These are phyloP conservation scores for Lachancea mirantina DNA, from an alignment of 805 yeast genomes.

Conservation along the genomic window DNA sequence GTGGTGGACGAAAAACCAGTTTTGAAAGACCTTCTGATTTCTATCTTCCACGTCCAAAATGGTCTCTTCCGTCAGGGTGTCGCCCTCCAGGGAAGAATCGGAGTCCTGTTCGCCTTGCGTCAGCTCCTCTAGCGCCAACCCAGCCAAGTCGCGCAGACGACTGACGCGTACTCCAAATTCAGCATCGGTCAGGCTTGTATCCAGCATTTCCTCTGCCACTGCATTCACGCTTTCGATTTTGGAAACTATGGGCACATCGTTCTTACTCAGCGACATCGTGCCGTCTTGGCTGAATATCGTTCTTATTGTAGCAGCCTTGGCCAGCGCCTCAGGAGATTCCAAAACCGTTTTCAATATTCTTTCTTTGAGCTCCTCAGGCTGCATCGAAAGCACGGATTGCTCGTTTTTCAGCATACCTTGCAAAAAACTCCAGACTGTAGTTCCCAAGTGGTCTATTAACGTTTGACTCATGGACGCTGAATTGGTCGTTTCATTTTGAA, in stretches of 20 bases:
- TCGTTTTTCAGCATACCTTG: slow-evolving; percentile 7
- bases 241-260: slow-evolving; percentile 7
- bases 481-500: slow-evolving; percentile 3
- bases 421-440: slow-evolving; percentile 7
- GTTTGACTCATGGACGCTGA: slow-evolving; percentile 5
- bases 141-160: slow-evolving; percentile 4
- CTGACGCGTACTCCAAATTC: slow-evolving; percentile 3
- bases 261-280: slow-evolving; percentile 4
- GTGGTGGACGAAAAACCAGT: slow-evolving; percentile 9
- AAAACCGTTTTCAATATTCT: slow-evolving; percentile 5
- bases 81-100: slow-evolving; percentile 1
- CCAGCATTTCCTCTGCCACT: slow-evolving; percentile 5
- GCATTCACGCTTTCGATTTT: slow-evolving; percentile 6
- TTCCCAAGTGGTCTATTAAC: slow-evolving; percentile 4
- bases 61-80: slow-evolving; percentile 4
- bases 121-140: slow-evolving; percentile 3
- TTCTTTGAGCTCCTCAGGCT: slow-evolving; percentile 6
- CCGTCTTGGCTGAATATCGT: slow-evolving; percentile 8
- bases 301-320: slow-evolving; percentile 7
- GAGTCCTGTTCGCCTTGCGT: slow-evolving; percentile 1
- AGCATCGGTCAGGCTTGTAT: slow-evolving; percentile 2
- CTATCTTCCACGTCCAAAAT: slow-evolving; percentile 3
- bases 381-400: slow-evolving; percentile 4
- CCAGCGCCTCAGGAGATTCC: slow-evolving; percentile 7
- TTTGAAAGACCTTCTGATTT: slow-evolving; percentile 4